phyloP scores from a whole-genome alignment of 2,329 filamentous ascomycete species.

The Furcasterigmium furcatum region DNA sequence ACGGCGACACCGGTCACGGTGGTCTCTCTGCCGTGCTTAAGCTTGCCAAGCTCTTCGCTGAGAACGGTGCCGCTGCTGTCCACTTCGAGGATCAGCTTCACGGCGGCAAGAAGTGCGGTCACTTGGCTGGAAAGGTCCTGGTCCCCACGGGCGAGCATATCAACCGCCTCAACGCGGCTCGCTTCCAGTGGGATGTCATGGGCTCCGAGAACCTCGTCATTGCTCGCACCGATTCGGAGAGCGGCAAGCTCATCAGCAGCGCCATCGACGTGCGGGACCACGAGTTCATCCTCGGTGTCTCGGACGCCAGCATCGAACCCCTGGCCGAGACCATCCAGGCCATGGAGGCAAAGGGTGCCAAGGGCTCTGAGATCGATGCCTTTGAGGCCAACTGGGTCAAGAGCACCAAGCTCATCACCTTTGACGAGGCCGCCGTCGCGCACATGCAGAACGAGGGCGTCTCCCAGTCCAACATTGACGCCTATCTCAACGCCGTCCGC shows the following conservation, averaged over 20 bases:
- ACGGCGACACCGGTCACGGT: constrained; percentile 94
- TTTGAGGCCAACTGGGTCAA: constrained; percentile 91
- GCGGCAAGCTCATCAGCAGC: constrained; percentile 83
- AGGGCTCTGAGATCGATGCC: constrained; percentile 75
- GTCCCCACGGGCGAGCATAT: constrained; percentile 95
- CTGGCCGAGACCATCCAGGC: constrained; percentile 84
- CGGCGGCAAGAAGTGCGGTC: constrained; percentile 97
- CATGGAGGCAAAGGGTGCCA: constrained; percentile 81
- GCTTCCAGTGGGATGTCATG: constrained; percentile 99
- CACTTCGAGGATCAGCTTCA: constrained; percentile 98
- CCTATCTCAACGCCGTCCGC: constrained; percentile 62
- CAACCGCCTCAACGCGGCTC: constrained; percentile 84
- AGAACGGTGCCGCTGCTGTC: constrained; percentile 92
- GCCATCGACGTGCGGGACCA: constrained; percentile 93
- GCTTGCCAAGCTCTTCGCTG: constrained; percentile 94
- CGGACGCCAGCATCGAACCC: constrained; percentile 70
- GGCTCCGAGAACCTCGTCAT: constrained; percentile 92
- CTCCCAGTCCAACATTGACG: constrained; percentile 58
- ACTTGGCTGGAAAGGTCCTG: constrained; percentile 92
- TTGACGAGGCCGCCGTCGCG: constrained; percentile 82
- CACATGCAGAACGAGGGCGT: constrained; percentile 69
- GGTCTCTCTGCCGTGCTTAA: constrained; percentile 92
- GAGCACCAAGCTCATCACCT: constrained; percentile 78
- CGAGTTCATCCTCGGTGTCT: constrained; percentile 90
- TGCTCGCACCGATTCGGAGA: constrained; percentile 93